Conservation (phyloP, 257 asterid genomes). For the Solanum paucissectum region DNA sequence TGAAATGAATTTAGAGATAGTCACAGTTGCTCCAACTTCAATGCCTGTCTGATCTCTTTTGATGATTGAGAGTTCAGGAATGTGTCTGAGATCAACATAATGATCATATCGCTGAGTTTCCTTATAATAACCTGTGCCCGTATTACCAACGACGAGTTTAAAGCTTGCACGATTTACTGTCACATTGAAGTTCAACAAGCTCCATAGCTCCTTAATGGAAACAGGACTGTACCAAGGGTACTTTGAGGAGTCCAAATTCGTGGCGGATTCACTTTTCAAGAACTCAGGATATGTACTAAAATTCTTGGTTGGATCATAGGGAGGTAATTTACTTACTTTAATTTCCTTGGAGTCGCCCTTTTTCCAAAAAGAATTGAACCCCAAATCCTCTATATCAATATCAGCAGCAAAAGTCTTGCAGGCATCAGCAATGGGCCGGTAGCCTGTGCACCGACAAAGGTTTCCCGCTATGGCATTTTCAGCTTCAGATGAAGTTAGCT, state of each 20-base stretch:
- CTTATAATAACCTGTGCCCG: slow-evolving; percentile 56
- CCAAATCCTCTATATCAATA: slow-evolving; percentile 68
- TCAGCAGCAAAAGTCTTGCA: slow-evolving; percentile 61
- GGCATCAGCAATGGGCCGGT: slow-evolving; percentile 71
- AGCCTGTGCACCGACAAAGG: slow-evolving; percentile 70
- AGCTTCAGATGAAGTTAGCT: slow-evolving; percentile 50
- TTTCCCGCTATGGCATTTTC: slow-evolving; percentile 59
- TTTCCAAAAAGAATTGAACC: slow-evolving; percentile 53
- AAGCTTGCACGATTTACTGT: slow-evolving; percentile 7
- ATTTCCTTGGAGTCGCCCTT: slow-evolving; percentile 27
- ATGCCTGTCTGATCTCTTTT: slow-evolving; percentile 26
- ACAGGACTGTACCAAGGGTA: slow-evolving; percentile 53
- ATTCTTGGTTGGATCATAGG: slow-evolving; percentile 22
- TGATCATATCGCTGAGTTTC: slow-evolving; percentile 30
- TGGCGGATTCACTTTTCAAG: slow-evolving; percentile 10
- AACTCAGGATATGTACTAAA: slow-evolving; percentile 26
- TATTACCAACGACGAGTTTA: slow-evolving; percentile 59
- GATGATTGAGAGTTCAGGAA: slow-evolving; percentile 45
- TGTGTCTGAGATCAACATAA: slow-evolving; percentile 45
- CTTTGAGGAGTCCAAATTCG: slow-evolving; percentile 25
- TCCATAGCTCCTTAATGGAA: slow-evolving; percentile 37
- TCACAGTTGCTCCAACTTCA: slow-evolving; percentile 54
- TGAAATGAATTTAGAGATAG: slow-evolving; percentile 40
- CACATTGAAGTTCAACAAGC: slow-evolving; percentile 24
- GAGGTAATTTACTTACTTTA: slow-evolving; percentile 26